phyloP scores from a whole-genome alignment of 495 filamentous ascomycete species.

The Penicillium antarcticum region DNA sequence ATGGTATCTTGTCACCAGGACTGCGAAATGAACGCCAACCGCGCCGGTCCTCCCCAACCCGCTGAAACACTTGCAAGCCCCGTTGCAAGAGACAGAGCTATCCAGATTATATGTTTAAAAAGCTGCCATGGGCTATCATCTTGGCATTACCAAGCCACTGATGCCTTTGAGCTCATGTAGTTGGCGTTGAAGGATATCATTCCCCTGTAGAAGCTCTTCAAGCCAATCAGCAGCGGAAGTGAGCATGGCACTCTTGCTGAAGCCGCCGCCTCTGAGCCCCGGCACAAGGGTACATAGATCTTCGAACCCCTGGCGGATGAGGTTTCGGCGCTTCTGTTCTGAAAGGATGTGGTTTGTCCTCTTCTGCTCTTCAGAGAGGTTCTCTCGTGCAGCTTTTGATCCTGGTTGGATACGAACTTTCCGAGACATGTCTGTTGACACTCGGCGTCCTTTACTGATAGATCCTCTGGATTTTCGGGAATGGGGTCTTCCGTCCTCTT shows the following conservation, averaged over 20 bases:
- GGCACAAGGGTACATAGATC: slow-evolving; percentile 71
- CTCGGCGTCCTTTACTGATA: slow-evolving; percentile 27
- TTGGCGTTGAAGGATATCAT: slow-evolving; percentile 49
- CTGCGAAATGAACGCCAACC: slow-evolving; percentile 13
- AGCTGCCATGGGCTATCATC: slow-evolving; percentile 25
- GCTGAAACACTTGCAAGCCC: slow-evolving; percentile 15
- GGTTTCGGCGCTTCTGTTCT: slow-evolving; percentile 78
- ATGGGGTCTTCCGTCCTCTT: slow-evolving; percentile 37
- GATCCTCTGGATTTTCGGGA: slow-evolving; percentile 49
- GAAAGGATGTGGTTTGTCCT: slow-evolving; percentile 84
- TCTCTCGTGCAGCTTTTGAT: slow-evolving; percentile 61
- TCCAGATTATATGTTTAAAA: slow-evolving; percentile 10
- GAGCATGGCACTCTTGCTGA: slow-evolving; percentile 78
- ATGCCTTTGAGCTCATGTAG: slow-evolving; percentile 42
- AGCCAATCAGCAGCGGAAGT: slow-evolving; percentile 69
- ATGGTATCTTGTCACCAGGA: slow-evolving; percentile 17
- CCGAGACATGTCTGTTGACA: slow-evolving; percentile 29
- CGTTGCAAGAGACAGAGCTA: slow-evolving; percentile 5
- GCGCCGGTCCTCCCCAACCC: slow-evolving; percentile 2
- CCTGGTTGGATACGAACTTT: slow-evolving; percentile 29
- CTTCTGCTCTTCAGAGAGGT: slow-evolving; percentile 81
- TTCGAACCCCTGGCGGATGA: slow-evolving; percentile 76
- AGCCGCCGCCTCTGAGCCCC: slow-evolving; percentile 61
- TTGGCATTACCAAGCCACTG: slow-evolving; percentile 43
- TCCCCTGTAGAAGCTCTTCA: slow-evolving; percentile 66